These are phyloP conservation scores for Fusarium chuoi DNA, from an alignment of 2,329 filamentous ascomycete genomes.

Conservation along the genomic window DNA sequence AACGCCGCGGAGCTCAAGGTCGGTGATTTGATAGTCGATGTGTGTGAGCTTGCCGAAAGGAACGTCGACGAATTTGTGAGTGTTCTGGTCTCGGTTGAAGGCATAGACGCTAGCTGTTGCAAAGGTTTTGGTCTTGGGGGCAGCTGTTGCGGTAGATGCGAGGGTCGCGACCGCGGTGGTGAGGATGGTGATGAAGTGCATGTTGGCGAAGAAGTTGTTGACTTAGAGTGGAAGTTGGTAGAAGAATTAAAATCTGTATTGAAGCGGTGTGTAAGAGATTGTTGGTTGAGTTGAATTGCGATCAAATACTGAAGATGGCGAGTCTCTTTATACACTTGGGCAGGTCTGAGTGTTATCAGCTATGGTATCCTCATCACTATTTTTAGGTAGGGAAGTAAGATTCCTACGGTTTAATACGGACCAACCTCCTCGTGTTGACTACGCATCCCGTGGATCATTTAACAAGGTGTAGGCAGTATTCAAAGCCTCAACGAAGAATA, in stretches of 20 bases:
- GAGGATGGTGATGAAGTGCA: background rate
- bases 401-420: background rate
- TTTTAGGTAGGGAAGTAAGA: background rate
- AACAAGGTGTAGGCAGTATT: background rate
- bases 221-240: background rate
- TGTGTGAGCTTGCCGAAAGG: background rate
- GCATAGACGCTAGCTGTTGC: background rate
- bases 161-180: background rate
- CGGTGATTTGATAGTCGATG: background rate
- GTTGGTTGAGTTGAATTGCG: background rate
- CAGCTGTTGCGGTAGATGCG: background rate
- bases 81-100: background rate
- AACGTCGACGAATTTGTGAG: background rate
- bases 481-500: background rate
- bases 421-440: background rate
- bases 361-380: background rate
- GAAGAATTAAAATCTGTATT: rapidly evolving
- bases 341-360: rapidly evolving
- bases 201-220: background rate
- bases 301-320: rapidly evolving
- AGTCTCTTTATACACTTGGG: background rate
- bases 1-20: background rate
- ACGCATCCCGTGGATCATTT: background rate
- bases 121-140: background rate
- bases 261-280: background rate